These are phyloP conservation scores for Syzygium oleosum DNA, from an alignment of 345 rosid species.

Conservation along the genomic window DNA sequence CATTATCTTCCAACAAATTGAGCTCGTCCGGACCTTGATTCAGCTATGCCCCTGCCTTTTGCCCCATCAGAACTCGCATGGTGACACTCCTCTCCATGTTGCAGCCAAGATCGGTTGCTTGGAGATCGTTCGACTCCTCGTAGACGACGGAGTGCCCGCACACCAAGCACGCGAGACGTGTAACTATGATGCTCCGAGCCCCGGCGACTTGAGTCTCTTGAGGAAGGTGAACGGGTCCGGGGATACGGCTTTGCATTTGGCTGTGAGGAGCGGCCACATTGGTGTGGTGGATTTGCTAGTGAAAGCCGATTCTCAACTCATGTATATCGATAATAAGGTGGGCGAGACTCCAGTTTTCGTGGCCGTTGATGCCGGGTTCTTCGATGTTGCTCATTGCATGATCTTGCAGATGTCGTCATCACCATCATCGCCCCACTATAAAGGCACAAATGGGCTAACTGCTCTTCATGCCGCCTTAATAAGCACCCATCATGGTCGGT, in stretches of 20 bases:
- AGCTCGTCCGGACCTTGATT: slow-evolving; percentile 9
- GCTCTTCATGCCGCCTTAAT: background rate
- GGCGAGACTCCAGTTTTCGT: slow-evolving; percentile 12
- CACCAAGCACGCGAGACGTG: background rate
- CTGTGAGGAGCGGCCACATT: slow-evolving; percentile 9
- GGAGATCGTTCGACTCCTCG: slow-evolving; percentile 4
- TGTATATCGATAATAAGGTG: background rate
- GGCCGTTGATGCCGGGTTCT: slow-evolving; percentile 16
- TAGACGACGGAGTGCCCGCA: background rate
- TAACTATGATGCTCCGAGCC: background rate
- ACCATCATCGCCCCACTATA: slow-evolving; percentile 1
- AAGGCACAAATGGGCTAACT: slow-evolving; percentile 1
- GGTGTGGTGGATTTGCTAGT: slow-evolving; percentile 8
- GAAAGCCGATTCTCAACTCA: slow-evolving; percentile 5
- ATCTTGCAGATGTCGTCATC: background rate
- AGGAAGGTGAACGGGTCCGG: slow-evolving; percentile 8
- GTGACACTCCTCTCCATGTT: slow-evolving; percentile 29
- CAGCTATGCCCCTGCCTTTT: slow-evolving; percentile 11
- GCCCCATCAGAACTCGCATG: slow-evolving; percentile 12
- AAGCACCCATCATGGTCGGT: background rate
- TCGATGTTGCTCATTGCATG: background rate
- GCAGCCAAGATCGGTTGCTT: slow-evolving; percentile 25
- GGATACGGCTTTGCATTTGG: slow-evolving; percentile 13
- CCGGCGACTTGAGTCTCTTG: slow-evolving; percentile 4
- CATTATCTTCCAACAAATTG: slow-evolving; percentile 7